Evolutionary conservation across 2,329 filamentous ascomycete species (phyloP).

Genomic region (Paecilomyces variotii): DNA sequence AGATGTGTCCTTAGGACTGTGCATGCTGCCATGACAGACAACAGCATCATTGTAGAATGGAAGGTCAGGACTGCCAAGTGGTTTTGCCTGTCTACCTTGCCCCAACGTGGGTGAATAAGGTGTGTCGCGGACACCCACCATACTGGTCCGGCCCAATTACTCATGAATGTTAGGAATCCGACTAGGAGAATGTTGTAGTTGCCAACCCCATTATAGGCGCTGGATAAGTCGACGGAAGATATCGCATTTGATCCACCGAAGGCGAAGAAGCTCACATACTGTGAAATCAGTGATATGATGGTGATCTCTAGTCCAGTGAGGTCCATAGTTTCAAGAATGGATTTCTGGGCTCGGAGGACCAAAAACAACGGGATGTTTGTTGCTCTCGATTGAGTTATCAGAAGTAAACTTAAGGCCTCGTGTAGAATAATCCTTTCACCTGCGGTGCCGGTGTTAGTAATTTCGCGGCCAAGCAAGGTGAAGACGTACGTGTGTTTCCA

Average conservation of each 20-base stretch:
- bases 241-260: slow-evolving; percentile 90
- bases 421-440: slow-evolving; percentile 37
- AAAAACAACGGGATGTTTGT: slow-evolving; percentile 82
- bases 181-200: slow-evolving; percentile 75
- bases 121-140: slow-evolving; percentile 69
- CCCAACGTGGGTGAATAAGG: slow-evolving; percentile 16
- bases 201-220: slow-evolving; percentile 84
- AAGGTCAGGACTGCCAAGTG: slow-evolving; percentile 59
- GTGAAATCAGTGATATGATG: slow-evolving; percentile 64
- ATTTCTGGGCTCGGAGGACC: slow-evolving; percentile 58
- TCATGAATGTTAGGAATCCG: slow-evolving; percentile 72
- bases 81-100: slow-evolving; percentile 25
- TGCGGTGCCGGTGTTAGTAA: slow-evolving; percentile 2
- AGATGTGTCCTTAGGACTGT: slow-evolving; percentile 76
- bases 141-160: slow-evolving; percentile 86
- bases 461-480: slow-evolving; percentile 6
- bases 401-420: slow-evolving; percentile 65
- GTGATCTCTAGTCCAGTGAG: slow-evolving; percentile 51
- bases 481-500: slow-evolving; percentile 11
- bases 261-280: slow-evolving; percentile 80
- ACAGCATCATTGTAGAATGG: slow-evolving; percentile 58
- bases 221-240: slow-evolving; percentile 88
- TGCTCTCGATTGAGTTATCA: slow-evolving; percentile 77
- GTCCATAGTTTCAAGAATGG: slow-evolving; percentile 39
- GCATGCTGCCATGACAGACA: slow-evolving; percentile 82